phyloP scores from a whole-genome alignment of 805 yeast species.

The Tetrapisispora phaffii region DNA sequence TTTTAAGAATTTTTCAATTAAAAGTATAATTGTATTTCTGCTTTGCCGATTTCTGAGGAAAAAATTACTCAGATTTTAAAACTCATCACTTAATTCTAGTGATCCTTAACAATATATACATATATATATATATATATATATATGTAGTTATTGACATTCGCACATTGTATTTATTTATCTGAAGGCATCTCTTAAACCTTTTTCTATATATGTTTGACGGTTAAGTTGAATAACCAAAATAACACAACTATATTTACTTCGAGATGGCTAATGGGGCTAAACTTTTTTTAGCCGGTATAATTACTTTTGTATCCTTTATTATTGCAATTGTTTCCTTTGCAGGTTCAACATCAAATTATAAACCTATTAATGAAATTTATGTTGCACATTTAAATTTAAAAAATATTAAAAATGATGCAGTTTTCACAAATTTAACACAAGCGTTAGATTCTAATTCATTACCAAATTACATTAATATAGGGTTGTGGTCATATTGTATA shows the following conservation, averaged over 20 bases:
- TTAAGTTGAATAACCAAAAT: background rate
- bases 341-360: constrained; percentile 38
- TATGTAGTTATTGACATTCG: background rate
- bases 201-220: no score
- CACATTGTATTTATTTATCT: no score
- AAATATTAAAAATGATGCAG: constrained; percentile 17
- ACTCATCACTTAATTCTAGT: no score
- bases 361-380: constrained; percentile 38
- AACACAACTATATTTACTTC: background rate
- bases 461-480: constrained; percentile 39
- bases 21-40: background rate
- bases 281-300: constrained; percentile 19
- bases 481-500: constrained; percentile 57
- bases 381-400: constrained; percentile 40
- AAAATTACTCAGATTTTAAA: background rate
- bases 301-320: constrained; percentile 36
- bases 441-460: constrained; percentile 28
- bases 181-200: no score
- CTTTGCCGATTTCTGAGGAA: background rate
- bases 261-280: constrained; percentile 15
- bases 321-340: constrained; percentile 42
- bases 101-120: no score
- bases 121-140: no score
- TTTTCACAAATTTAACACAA: constrained; percentile 10
- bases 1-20: background rate